These are phyloP conservation scores for Termitomyces sp. DNA, from an alignment of 768 basidiomycete species.

Conservation along the genomic window DNA sequence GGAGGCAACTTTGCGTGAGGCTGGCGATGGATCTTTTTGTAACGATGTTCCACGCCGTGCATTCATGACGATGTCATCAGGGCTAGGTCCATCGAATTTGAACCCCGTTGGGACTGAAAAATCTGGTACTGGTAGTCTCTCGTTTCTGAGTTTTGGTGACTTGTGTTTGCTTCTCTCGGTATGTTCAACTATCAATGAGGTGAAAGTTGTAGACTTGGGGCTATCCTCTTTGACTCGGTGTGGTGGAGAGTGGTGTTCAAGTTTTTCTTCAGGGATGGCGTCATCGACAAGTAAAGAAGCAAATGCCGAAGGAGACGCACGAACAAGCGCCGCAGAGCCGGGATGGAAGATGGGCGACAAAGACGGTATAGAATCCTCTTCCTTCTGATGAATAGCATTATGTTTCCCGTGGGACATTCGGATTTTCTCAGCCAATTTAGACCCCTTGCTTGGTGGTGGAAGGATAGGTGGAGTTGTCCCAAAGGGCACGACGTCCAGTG, in stretches of 20 bases:
- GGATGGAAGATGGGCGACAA: slow-evolving; percentile 56
- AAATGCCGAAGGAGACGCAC: slow-evolving; percentile 77
- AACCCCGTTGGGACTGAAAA: slow-evolving; percentile 37
- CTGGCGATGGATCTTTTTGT: slow-evolving; percentile 20
- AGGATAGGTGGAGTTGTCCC: slow-evolving; percentile 20
- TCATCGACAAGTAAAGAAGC: slow-evolving; percentile 66
- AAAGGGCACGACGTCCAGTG: slow-evolving; percentile 40
- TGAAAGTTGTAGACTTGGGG: slow-evolving; percentile 1
- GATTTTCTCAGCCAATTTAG: slow-evolving; percentile 75
- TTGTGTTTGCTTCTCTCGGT: slow-evolving; percentile 18
- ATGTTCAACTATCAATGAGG: slow-evolving; percentile 11
- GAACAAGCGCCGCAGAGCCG: slow-evolving; percentile 41
- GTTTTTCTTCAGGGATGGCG: slow-evolving; percentile 34
- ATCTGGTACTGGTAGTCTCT: slow-evolving; percentile 27
- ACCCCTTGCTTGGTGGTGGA: slow-evolving; percentile 39
- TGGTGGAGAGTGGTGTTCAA: slow-evolving; percentile 18
- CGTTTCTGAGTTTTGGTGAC: slow-evolving; percentile 19
- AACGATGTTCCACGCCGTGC: slow-evolving; percentile 75
- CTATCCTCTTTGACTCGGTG: slow-evolving; percentile 26
- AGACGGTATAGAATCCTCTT: slow-evolving; percentile 27
- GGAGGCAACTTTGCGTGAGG: slow-evolving; percentile 18
- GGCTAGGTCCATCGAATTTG: slow-evolving; percentile 80
- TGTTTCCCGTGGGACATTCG: slow-evolving; percentile 51
- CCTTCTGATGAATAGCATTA: slow-evolving; percentile 28
- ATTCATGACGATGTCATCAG: slow-evolving; percentile 83